phyloP scores from a whole-genome alignment of 1,284 basidiomycete genomes.

The Pascua guehoae region DNA sequence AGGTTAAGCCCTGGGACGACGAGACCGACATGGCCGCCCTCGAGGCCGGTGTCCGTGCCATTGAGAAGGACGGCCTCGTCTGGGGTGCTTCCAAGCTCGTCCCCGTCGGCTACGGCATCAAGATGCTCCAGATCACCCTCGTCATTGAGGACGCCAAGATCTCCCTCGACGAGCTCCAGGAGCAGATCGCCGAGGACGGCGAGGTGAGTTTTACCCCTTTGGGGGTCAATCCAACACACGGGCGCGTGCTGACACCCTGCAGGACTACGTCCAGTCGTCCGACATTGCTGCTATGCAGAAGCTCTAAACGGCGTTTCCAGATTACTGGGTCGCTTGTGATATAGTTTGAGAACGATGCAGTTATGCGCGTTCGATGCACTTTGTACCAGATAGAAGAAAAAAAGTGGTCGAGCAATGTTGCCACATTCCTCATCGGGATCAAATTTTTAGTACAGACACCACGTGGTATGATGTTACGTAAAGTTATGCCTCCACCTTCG shows the following conservation, averaged over 20 bases:
- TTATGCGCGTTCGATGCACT: too few relatives aligned
- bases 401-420: too few relatives aligned
- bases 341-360: too few relatives aligned
- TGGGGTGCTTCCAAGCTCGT: conserved; percentile 87
- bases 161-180: conserved; percentile 90
- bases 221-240: too few relatives aligned
- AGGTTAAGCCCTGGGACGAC: conserved; percentile 99
- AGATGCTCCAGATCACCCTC: conserved; percentile 87
- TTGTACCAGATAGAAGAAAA: too few relatives aligned
- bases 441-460: too few relatives aligned
- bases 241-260: conserved; percentile 3
- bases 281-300: conserved; percentile 62
- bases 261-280: conserved; percentile 88
- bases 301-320: conserved; percentile 18
- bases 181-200: conserved; percentile 63
- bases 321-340: too few relatives aligned
- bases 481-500: too few relatives aligned
- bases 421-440: too few relatives aligned
- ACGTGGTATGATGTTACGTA: too few relatives aligned
- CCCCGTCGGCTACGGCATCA: conserved; percentile 78
- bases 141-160: conserved; percentile 90
- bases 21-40: conserved; percentile 93
- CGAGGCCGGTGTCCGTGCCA: conserved; percentile 77
- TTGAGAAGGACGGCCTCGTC: conserved; percentile 86
- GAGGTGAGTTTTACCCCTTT: conserved; percentile 19